These are phyloP conservation scores for Podaxis rugospora DNA, from an alignment of 768 basidiomycete genomes.

Conservation along the genomic window DNA sequence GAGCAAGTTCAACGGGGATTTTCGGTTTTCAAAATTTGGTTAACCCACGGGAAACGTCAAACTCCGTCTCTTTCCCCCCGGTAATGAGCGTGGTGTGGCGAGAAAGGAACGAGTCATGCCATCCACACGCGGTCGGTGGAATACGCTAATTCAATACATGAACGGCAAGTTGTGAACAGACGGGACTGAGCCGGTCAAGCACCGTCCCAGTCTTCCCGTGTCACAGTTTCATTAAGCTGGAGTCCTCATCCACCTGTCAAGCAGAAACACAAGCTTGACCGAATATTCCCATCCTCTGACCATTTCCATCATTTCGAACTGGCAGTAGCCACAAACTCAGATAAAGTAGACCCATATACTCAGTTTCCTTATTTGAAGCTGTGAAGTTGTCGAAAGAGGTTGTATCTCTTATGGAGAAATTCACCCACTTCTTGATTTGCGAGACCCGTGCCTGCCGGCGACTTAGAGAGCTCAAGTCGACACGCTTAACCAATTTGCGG, in stretches of 20 bases:
- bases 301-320: not conserved
- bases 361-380: not conserved
- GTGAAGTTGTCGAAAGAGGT: not conserved
- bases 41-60: not conserved
- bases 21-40: not conserved
- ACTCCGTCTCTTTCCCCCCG: not conserved
- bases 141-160: not conserved
- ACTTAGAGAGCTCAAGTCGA: not conserved
- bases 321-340: not conserved
- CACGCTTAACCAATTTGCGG: slow-evolving; percentile 2
- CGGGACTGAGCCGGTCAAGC: not conserved
- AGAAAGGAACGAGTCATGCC: not conserved
- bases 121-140: not conserved
- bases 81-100: not conserved
- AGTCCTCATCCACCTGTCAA: slow-evolving; percentile 10
- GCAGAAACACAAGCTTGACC: not conserved
- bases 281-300: not conserved
- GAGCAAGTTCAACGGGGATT: not conserved
- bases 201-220: not conserved
- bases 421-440: not conserved
- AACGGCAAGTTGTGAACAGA: not conserved
- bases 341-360: not conserved
- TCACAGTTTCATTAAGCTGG: slow-evolving; percentile 8
- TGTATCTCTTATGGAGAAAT: not conserved
- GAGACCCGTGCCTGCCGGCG: not conserved